Evolutionary conservation across 805 yeast genomes (phyloP).

Genomic region (Phaffomyces antillensis): DNA sequence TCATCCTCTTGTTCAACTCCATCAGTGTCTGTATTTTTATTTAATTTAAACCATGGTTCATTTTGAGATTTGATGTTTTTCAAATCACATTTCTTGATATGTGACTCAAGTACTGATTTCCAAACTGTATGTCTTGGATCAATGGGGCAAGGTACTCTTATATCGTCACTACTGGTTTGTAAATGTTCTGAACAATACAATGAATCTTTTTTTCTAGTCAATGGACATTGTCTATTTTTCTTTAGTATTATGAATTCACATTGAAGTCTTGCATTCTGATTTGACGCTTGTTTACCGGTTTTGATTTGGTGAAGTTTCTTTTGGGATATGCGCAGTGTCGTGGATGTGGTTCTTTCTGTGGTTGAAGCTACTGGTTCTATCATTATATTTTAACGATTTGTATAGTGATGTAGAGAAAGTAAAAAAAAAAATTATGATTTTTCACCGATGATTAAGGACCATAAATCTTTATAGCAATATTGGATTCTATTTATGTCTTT

Average conservation of each 20-base stretch:
- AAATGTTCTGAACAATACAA: constrained; percentile 61
- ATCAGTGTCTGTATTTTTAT: constrained; percentile 33
- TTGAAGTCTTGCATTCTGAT: constrained; percentile 18
- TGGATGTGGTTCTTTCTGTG: too few relatives aligned
- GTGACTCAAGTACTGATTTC: constrained; percentile 48
- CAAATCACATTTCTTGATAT: constrained; percentile 55
- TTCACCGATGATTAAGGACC: too few relatives aligned
- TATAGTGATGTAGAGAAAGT: too few relatives aligned
- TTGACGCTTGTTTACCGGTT: too few relatives aligned
- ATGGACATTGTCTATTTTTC: constrained; percentile 52
- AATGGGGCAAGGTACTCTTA: constrained; percentile 65
- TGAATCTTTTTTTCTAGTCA: constrained; percentile 45
- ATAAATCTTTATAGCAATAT: too few relatives aligned
- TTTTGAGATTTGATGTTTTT: constrained; percentile 24
- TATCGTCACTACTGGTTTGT: constrained; percentile 17
- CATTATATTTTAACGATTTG: too few relatives aligned
- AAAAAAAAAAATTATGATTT: too few relatives aligned
- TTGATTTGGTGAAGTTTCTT: too few relatives aligned
- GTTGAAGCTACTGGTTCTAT: too few relatives aligned
- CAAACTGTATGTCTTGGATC: constrained; percentile 73
- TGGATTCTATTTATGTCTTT: too few relatives aligned
- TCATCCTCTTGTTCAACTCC: neutral
- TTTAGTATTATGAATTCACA: constrained; percentile 44
- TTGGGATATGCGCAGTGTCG: too few relatives aligned
- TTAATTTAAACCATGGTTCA: constrained; percentile 40